phyloP scores from a whole-genome alignment of 2,329 filamentous ascomycete genomes.

The Phialocephala subalpina region DNA sequence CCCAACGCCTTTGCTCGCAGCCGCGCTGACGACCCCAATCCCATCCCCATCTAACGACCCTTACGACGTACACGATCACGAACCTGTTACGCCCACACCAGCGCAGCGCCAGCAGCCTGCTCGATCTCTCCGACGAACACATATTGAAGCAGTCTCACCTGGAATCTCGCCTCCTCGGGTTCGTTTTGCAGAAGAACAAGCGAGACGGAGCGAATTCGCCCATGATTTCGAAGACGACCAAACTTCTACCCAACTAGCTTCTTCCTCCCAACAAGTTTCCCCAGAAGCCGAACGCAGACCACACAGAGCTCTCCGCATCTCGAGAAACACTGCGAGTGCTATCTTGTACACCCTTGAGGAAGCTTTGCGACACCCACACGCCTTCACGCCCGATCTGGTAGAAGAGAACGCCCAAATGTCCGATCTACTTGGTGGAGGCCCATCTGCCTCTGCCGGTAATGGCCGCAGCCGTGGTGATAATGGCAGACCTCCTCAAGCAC shows the following conservation, averaged over 20 bases:
- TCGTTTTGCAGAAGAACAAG: slow-evolving; percentile 33
- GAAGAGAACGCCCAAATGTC: slow-evolving; percentile 96
- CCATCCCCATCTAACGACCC: slow-evolving; percentile 42
- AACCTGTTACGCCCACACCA: slow-evolving; percentile 39
- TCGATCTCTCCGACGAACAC: slow-evolving; percentile 39
- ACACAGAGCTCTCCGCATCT: slow-evolving; percentile 70
- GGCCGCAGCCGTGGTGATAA: slow-evolving; percentile 65
- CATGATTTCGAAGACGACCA: slow-evolving; percentile 42
- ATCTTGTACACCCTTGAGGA: slow-evolving; percentile 94
- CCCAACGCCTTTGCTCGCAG: slow-evolving; percentile 31
- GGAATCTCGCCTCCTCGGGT: slow-evolving; percentile 42
- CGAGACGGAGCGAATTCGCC: slow-evolving; percentile 29
- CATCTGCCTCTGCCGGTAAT: slow-evolving; percentile 61
- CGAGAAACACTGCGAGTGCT: slow-evolving; percentile 84
- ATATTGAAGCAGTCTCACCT: slow-evolving; percentile 44
- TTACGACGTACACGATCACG: slow-evolving; percentile 47
- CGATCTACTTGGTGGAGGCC: slow-evolving; percentile 72
- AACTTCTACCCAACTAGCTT: slow-evolving; percentile 36
- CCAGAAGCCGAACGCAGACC: slow-evolving; percentile 46
- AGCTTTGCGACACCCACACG: slow-evolving; percentile 81
- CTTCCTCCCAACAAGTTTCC: slow-evolving; percentile 30
- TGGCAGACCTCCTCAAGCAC: slow-evolving; percentile 51
- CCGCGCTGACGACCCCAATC: slow-evolving; percentile 43
- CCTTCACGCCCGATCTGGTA: slow-evolving; percentile 82
- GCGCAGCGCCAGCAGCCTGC: slow-evolving; percentile 43